Percentiles rank a stretch among this genome's conserved stretches.
These are phyloP conservation scores for Viridothelium virens DNA, from an alignment of 495 filamentous ascomycete genomes.

Conservation along the genomic window DNA sequence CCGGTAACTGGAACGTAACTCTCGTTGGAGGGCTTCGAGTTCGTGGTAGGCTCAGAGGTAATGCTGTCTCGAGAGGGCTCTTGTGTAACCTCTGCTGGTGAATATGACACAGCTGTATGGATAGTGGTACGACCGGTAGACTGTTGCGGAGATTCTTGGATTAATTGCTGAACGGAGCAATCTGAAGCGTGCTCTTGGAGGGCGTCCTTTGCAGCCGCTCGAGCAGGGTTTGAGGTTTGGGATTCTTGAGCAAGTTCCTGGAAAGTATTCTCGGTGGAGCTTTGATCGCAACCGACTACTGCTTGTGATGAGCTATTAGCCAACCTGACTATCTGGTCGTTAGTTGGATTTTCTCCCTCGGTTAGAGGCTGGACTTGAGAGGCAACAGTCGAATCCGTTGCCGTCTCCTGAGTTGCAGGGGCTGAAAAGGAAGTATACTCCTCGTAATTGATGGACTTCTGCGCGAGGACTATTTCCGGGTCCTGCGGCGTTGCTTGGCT, in stretches of 20 bases:
- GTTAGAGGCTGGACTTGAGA: neutral
- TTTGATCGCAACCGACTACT: no score
- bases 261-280: no score
- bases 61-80: neutral
- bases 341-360: neutral
- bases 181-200: neutral
- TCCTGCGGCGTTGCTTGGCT: neutral
- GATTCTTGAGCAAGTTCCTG: no score
- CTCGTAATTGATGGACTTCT: conserved; percentile 2
- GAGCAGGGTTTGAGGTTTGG: no score
- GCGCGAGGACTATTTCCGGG: neutral
- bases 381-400: neutral
- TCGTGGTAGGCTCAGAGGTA: neutral
- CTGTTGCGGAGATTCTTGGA: neutral
- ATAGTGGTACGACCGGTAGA: neutral
- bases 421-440: conserved; percentile 1
- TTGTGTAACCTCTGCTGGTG: neutral
- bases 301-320: neutral
- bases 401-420: neutral
- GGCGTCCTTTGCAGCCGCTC: no score
- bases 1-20: neutral
- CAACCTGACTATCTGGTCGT: neutral
- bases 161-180: neutral
- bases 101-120: neutral
- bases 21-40: neutral